Conservation (phyloP, 2,329 filamentous ascomycete genomes). For the Trichoderma sp. region DNA sequence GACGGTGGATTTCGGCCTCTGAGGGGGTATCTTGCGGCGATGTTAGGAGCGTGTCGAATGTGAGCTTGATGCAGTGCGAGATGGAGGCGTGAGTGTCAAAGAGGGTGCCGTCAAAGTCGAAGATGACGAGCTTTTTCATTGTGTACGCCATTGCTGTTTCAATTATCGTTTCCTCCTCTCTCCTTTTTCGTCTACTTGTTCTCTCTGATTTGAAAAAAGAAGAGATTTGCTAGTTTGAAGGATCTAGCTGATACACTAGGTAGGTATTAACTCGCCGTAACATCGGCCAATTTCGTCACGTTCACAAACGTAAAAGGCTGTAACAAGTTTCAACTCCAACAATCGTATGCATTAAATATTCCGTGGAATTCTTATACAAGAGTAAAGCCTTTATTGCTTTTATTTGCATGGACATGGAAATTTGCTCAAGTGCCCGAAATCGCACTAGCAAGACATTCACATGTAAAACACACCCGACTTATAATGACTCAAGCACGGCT, state of each 20-base stretch:
- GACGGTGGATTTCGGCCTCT: background rate
- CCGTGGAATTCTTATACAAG: background rate
- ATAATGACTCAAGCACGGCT: too few species aligned
- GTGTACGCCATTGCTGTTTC: background rate
- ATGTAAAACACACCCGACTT: background rate
- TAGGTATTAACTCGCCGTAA: background rate
- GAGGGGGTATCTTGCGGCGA: background rate
- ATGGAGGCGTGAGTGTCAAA: background rate
- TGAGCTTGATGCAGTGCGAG: background rate
- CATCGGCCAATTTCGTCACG: background rate
- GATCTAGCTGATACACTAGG: background rate
- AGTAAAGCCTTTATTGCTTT: background rate
- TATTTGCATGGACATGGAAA: background rate
- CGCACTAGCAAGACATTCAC: background rate
- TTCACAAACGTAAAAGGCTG: background rate
- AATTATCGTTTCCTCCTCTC: background rate
- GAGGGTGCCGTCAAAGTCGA: constrained; percentile 1
- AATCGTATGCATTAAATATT: background rate
- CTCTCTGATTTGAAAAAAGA: background rate
- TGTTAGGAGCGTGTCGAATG: background rate
- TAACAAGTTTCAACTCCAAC: background rate
- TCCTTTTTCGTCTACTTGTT: background rate
- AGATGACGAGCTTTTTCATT: background rate
- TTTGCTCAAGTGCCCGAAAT: background rate
- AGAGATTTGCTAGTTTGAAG: background rate